phyloP scores from a whole-genome alignment of 1,284 basidiomycete genomes.

The Naganishia sp. region DNA sequence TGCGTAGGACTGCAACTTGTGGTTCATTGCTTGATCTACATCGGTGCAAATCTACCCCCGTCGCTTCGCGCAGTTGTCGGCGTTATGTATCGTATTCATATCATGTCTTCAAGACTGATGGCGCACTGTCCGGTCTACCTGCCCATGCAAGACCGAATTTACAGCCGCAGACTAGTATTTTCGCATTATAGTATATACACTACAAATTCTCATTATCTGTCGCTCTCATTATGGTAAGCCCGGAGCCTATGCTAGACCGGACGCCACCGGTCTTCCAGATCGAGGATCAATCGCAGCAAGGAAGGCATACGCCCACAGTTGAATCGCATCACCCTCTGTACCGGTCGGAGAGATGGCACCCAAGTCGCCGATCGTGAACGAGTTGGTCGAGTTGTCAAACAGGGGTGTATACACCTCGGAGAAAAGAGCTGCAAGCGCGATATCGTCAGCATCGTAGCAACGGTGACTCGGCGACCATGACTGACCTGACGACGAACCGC shows the following conservation, averaged over 20 bases:
- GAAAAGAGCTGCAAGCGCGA: conserved; percentile 37
- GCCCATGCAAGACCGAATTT: too few relatives aligned
- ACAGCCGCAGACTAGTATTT: neutral
- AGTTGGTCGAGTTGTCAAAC: conserved; percentile 36
- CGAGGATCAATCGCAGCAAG: conserved; percentile 49
- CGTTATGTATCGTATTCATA: neutral
- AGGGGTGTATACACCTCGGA: conserved; percentile 48
- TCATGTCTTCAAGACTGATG: neutral
- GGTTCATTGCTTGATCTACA: conserved; percentile 11
- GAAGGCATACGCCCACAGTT: conserved; percentile 54
- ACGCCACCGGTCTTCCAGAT: conserved; percentile 34
- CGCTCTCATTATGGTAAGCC: neutral
- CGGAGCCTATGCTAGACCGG: neutral
- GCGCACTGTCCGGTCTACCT: too few relatives aligned
- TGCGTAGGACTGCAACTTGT: conserved; percentile 29
- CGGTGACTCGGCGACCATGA: neutral
- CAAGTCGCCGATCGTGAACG: conserved; percentile 47
- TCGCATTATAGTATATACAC: neutral
- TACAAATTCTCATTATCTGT: too few relatives aligned
- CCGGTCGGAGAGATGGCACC: conserved; percentile 45
- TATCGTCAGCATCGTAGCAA: neutral
- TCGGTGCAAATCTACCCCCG: neutral
- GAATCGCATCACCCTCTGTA: conserved; percentile 54
- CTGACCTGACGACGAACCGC: conserved; percentile 47
- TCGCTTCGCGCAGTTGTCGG: too few relatives aligned